A percentile compares a stretch with the other conserved stretches of the same genome.
These are phyloP conservation scores for Backusella tuberculispora DNA, from an alignment of 192 early-diverging fungal species.

Conservation along the genomic window DNA sequence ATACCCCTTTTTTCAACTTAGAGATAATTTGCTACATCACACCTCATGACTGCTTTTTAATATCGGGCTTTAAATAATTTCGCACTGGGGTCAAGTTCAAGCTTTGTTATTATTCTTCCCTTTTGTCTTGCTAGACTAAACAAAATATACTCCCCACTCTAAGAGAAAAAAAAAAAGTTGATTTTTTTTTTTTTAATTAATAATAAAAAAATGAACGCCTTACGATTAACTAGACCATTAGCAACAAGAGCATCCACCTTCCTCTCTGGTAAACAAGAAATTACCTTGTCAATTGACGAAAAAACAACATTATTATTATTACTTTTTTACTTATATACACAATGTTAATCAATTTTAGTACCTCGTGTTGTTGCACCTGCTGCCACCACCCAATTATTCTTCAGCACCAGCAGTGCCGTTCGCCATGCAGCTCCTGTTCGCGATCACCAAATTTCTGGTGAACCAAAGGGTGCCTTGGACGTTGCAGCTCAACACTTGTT, in stretches of 20 bases:
- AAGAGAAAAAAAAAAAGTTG: constrained; percentile 2
- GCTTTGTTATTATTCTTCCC: constrained; percentile 6
- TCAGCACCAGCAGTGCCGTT: constrained; percentile 27
- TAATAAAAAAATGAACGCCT: constrained; percentile 3
- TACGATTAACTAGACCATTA: neutral
- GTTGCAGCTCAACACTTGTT: constrained; percentile 77
- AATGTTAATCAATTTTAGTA: neutral
- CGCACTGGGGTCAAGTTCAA: neutral
- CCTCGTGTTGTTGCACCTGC: constrained; percentile 33
- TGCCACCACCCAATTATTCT: constrained; percentile 24
- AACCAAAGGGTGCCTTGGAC: constrained; percentile 43
- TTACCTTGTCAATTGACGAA: neutral
- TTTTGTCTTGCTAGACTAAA: neutral
- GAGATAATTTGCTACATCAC: neutral
- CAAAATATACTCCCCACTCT: constrained; percentile 7
- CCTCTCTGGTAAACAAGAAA: constrained; percentile 14
- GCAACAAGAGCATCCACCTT: neutral
- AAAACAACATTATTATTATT: neutral
- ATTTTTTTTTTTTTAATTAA: neutral
- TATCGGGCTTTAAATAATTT: neutral
- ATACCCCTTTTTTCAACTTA: neutral
- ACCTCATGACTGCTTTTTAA: neutral
- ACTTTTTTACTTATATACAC: neutral
- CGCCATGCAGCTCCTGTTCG: constrained; percentile 27
- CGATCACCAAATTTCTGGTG: constrained; percentile 33